Base-by-base conservation (phyloP, 108 stramenopile genomes). In the Nitzschia sp. region DNA sequence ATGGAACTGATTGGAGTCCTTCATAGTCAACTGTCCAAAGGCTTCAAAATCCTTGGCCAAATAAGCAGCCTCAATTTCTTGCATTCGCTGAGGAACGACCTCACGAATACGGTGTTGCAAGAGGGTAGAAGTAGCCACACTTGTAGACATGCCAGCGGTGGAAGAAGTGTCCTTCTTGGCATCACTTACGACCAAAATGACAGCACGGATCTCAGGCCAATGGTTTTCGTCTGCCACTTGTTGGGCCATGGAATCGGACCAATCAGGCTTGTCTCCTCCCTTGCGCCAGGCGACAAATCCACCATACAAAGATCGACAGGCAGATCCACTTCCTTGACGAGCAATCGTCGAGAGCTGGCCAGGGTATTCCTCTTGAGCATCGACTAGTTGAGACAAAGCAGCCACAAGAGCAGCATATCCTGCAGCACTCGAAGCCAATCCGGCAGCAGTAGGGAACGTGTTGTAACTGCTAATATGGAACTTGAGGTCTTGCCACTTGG, bases 1-100 rank as follows among this genome's bases (percentile, higher is more conserved):
- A 80, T 99, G 98, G 79, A 99, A 99, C 65, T 96, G 96, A 77
- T 96, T 96, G 54, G 93, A 95, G 79, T 97, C 97, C 65, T 77
- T 79, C 98, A 98, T 98, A 55, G 97, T 98, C 10, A 98, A 53
- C 56, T 87, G 70, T 8, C 92, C 98, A 86, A 99, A 99, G 10
- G 85, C 57, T 54, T 70, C 80, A 83, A 99, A 99, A 73, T 99
- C 97, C 69, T 81, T 86, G 54, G 63, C 82, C 41, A 71, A 60
- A 63, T 86, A 97, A 5, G 98, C 97, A 51, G 78, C 66, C 73
- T 95, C 95, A 51, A 99, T 96, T 7, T 65, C 77, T 50, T 75
- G 48, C 88, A 99, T 91, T 17, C 98, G 88, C 53, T 79, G 69
- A 17, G 89, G 80, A 14, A 94, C 91, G 14, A 99, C 93, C 3